Conservation (phyloP, 768 basidiomycete genomes). For the Suillus brevipes region DNA sequence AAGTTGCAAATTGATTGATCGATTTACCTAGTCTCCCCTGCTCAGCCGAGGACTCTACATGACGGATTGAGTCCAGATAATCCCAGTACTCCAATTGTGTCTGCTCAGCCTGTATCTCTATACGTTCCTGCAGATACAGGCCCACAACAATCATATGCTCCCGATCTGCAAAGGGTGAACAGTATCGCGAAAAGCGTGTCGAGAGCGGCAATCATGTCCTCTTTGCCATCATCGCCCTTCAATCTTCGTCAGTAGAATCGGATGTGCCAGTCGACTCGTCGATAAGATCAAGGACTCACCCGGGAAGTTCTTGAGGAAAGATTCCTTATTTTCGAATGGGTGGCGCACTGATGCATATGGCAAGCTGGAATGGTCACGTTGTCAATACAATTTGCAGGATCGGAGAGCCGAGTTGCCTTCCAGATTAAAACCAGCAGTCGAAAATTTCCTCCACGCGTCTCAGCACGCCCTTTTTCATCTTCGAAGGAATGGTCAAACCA, state of each 20-base stretch:
- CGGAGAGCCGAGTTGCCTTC: constrained; percentile 59
- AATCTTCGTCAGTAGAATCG: constrained; percentile 95
- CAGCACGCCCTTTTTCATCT: constrained; percentile 80
- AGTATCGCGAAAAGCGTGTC: constrained; percentile 96
- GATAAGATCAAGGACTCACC: constrained; percentile 90
- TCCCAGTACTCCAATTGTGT: background rate
- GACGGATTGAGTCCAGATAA: background rate
- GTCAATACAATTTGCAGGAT: background rate
- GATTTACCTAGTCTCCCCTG: background rate
- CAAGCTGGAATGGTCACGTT: constrained; percentile 61
- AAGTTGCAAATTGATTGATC: background rate
- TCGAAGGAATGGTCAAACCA: constrained; percentile 91
- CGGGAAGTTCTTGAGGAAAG: constrained; percentile 83
- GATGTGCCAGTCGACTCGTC: constrained; percentile 99
- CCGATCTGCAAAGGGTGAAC: constrained; percentile 78
- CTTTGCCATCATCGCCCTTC: constrained; percentile 91
- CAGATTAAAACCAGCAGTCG: constrained; percentile 99
- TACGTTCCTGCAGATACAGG: background rate
- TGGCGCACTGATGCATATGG: constrained; percentile 97
- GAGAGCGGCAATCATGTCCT: constrained; percentile 84
- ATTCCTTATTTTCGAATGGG: constrained; percentile 95
- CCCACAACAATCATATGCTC: background rate
- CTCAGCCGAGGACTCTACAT: background rate
- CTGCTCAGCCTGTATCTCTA: background rate
- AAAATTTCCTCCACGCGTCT: constrained; percentile 97